Conservation (phyloP, 2,329 filamentous ascomycete species). For the Arthrinium phaeospermum region DNA sequence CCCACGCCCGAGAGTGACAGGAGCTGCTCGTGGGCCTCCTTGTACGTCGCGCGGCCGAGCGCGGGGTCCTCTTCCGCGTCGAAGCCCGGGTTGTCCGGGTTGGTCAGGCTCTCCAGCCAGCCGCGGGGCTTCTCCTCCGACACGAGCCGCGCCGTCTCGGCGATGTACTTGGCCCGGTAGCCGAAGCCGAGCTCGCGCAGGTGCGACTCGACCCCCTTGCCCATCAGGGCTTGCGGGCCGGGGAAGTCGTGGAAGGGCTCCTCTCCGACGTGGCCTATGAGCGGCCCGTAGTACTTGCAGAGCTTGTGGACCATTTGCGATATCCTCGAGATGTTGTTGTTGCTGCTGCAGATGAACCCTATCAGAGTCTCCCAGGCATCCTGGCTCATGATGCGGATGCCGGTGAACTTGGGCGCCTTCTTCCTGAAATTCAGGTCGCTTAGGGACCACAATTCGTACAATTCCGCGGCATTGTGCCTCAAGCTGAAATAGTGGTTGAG, state of each 20-base stretch:
- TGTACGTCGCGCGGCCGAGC: conserved; percentile 68
- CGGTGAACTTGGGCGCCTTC: conserved; percentile 85
- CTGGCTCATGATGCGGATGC: conserved; percentile 90
- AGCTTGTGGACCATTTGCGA: conserved; percentile 96
- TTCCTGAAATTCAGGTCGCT: conserved; percentile 81
- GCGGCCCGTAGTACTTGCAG: conserved; percentile 81
- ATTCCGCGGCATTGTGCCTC: conserved; percentile 70
- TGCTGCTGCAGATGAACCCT: conserved; percentile 97
- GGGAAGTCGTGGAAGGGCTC: conserved; percentile 89
- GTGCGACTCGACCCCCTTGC: conserved; percentile 76
- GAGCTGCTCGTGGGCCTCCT: conserved; percentile 79
- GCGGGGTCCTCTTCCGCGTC: conserved; percentile 52
- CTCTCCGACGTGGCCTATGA: conserved; percentile 73
- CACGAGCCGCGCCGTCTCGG: conserved; percentile 81
- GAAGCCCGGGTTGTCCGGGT: conserved; percentile 73
- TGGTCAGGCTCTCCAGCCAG: conserved; percentile 81
- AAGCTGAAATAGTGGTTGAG: conserved; percentile 89
- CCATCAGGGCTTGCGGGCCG: conserved; percentile 72
- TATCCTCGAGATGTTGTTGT: conserved; percentile 96
- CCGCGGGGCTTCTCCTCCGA: conserved; percentile 67
- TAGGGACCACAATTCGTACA: conserved; percentile 86
- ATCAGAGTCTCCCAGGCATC: conserved; percentile 95
- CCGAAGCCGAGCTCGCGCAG: conserved; percentile 88
- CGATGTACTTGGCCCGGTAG: conserved; percentile 92
- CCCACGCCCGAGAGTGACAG: conserved; percentile 86